These are phyloP conservation scores for Syncephalastrum racemosum DNA, from an alignment of 371 early-diverging fungal species.

Conservation along the genomic window DNA sequence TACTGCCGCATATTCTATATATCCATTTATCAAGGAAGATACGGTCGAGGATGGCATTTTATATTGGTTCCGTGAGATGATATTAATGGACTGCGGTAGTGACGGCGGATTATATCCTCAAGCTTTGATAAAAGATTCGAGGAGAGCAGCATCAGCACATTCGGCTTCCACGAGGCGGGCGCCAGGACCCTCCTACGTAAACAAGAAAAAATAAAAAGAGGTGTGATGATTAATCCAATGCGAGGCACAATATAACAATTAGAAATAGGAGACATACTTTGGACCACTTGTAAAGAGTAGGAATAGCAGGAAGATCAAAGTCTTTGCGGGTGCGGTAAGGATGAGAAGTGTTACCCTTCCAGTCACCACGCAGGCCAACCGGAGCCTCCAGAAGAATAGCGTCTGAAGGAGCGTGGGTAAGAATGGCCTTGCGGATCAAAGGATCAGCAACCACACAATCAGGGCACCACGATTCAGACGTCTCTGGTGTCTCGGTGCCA, in stretches of 20 bases:
- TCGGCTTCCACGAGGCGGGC: conserved; percentile 50
- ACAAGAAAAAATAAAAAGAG: neutral
- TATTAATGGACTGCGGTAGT: no score
- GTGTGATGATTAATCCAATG: no score
- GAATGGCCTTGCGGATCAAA: conserved; percentile 43
- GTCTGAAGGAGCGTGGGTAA: conserved; percentile 27
- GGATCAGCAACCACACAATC: conserved; percentile 62
- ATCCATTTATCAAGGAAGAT: no score
- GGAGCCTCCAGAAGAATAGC: conserved; percentile 52
- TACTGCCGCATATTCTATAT: no score
- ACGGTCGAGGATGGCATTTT: no score
- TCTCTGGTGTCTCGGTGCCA: conserved; percentile 40
- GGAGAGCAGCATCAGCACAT: conserved; percentile 43
- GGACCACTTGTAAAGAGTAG: conserved; percentile 58
- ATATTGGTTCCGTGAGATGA: no score
- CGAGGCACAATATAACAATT: neutral
- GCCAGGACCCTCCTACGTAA: conserved; percentile 36
- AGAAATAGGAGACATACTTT: conserved; percentile 31
- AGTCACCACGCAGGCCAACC: conserved; percentile 53
- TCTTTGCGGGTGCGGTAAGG: conserved; percentile 41
- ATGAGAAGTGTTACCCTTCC: conserved; percentile 53
- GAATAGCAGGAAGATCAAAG: conserved; percentile 50
- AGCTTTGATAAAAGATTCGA: conserved; percentile 34
- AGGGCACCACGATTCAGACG: conserved; percentile 63
- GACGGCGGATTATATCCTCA: no score